phyloP scores from a whole-genome alignment of 306 rosid species.

The Lathyrus tuberosus region DNA sequence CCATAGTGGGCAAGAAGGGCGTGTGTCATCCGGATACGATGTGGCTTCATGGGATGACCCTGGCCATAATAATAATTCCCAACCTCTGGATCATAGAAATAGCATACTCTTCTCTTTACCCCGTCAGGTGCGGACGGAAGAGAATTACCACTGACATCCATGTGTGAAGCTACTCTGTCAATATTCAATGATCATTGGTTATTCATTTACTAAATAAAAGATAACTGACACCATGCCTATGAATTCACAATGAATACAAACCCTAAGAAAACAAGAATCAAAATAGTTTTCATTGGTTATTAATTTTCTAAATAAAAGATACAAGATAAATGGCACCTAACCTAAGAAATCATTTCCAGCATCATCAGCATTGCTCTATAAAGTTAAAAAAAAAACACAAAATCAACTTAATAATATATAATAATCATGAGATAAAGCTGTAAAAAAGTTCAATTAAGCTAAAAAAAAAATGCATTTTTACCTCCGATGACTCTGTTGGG shows the following conservation, averaged over 20 bases:
- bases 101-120: slow-evolving; percentile 77
- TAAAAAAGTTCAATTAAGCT: background rate
- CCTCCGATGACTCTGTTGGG: background rate
- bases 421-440: background rate
- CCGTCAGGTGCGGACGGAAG: slow-evolving; percentile 79
- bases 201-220: too few relatives aligned
- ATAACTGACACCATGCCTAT: too few relatives aligned
- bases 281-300: too few relatives aligned
- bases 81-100: slow-evolving; percentile 88
- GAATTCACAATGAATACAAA: too few relatives aligned
- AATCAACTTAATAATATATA: background rate
- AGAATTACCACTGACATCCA: slow-evolving; percentile 50
- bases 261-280: too few relatives aligned
- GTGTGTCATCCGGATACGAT: slow-evolving; percentile 86
- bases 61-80: slow-evolving; percentile 92
- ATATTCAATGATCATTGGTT: slow-evolving; percentile 7
- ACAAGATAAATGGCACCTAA: too few relatives aligned
- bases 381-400: background rate
- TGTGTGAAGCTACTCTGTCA: slow-evolving; percentile 20
- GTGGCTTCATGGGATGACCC: slow-evolving; percentile 97
- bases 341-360: slow-evolving; percentile 1
- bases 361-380: slow-evolving; percentile 10
- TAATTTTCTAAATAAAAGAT: too few relatives aligned
- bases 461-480: background rate
- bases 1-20: slow-evolving; percentile 90